A percentile compares a stretch with the other conserved stretches of the same genome.
phyloP scores from a whole-genome alignment of 805 yeast species.

The Metschnikowia gelsemii region DNA sequence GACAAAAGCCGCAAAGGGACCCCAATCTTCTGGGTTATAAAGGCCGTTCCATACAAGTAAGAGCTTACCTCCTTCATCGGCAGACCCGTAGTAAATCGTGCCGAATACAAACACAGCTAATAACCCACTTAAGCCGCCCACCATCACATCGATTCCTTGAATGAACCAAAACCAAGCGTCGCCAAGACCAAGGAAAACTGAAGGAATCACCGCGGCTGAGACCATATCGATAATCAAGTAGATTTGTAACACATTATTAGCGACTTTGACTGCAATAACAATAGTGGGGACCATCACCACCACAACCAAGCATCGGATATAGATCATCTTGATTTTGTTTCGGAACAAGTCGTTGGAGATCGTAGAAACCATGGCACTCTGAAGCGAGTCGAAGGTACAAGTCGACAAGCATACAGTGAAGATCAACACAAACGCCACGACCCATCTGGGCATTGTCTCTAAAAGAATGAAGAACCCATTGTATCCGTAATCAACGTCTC shows the following conservation, averaged over 20 bases:
- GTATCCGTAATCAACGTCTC: slow-evolving; percentile 56
- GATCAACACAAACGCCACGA: slow-evolving; percentile 77
- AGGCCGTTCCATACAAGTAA: slow-evolving; percentile 77
- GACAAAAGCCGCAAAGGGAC: slow-evolving; percentile 91
- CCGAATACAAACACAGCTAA: slow-evolving; percentile 82
- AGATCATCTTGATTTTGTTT: slow-evolving; percentile 66
- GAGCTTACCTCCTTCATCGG: slow-evolving; percentile 76
- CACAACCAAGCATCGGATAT: slow-evolving; percentile 68
- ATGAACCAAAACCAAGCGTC: slow-evolving; percentile 60
- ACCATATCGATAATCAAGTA: slow-evolving; percentile 89
- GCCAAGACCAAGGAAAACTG: slow-evolving; percentile 75
- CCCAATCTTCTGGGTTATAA: slow-evolving; percentile 79
- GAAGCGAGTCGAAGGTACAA: slow-evolving; percentile 85
- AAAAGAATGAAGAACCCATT: slow-evolving; percentile 73
- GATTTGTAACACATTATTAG: slow-evolving; percentile 80
- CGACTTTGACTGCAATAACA: slow-evolving; percentile 78
- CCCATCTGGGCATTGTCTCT: slow-evolving; percentile 78
- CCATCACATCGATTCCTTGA: slow-evolving; percentile 76
- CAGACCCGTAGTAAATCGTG: slow-evolving; percentile 68
- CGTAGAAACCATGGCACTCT: slow-evolving; percentile 84
- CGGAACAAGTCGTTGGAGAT: slow-evolving; percentile 88
- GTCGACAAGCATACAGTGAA: slow-evolving; percentile 75
- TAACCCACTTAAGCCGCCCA: slow-evolving; percentile 82
- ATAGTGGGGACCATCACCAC: slow-evolving; percentile 82
- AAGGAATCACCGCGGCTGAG: slow-evolving; percentile 83